phyloP scores from a whole-genome alignment of 2,329 filamentous ascomycete species.

The Colletotrichum lindemuthianum region DNA sequence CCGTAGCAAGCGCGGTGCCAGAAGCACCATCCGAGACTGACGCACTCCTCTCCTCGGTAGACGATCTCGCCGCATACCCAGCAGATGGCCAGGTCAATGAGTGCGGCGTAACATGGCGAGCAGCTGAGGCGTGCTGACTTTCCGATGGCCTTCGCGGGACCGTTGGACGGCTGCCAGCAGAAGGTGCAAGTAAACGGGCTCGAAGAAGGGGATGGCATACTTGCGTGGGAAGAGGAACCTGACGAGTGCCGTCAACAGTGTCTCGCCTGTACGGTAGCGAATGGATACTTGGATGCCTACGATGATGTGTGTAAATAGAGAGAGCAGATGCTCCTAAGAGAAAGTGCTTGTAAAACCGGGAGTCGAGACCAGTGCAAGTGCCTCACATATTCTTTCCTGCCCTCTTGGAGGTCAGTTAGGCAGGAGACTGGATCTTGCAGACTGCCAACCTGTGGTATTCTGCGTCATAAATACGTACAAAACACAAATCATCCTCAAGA shows the following conservation, averaged over 20 bases:
- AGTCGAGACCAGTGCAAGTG: too few relatives aligned
- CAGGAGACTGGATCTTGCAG: too few relatives aligned
- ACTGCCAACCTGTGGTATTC: too few relatives aligned
- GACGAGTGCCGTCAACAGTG: background rate
- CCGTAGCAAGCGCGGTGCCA: slow-evolving; percentile 68
- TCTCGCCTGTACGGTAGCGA: too few relatives aligned
- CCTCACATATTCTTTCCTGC: too few relatives aligned
- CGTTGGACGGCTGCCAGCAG: slow-evolving; percentile 57
- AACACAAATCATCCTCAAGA: too few relatives aligned
- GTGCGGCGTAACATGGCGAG: slow-evolving; percentile 54
- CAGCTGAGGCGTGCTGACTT: slow-evolving; percentile 60
- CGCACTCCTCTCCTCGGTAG: slow-evolving; percentile 62
- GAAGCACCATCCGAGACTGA: slow-evolving; percentile 70
- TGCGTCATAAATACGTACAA: too few relatives aligned
- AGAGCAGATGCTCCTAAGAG: too few relatives aligned
- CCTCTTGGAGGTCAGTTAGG: too few relatives aligned
- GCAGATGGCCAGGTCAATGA: slow-evolving; percentile 65
- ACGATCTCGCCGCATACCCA: slow-evolving; percentile 68
- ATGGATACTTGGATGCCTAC: too few relatives aligned
- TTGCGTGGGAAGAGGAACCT: background rate
- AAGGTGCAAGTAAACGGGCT: slow-evolving; percentile 64
- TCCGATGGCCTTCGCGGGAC: slow-evolving; percentile 54
- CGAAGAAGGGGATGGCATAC: background rate
- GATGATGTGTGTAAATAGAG: too few relatives aligned
- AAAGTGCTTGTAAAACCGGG: too few relatives aligned